A percentile compares a stretch with the other conserved stretches of the same genome.
These are phyloP conservation scores for Ailanthus altissimus DNA, from an alignment of 345 rosid species.

Conservation along the genomic window DNA sequence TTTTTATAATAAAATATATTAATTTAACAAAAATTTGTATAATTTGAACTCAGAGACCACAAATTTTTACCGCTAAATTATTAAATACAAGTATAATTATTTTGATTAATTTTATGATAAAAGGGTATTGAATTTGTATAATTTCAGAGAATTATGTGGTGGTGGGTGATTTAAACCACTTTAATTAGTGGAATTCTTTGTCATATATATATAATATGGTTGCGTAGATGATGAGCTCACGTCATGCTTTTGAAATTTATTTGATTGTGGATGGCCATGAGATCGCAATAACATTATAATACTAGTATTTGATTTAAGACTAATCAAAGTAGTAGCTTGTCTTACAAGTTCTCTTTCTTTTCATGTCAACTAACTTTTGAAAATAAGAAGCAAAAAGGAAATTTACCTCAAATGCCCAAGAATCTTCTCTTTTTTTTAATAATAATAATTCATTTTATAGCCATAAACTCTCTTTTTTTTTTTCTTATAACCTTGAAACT, in stretches of 20 bases:
- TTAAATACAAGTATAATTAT: too few species aligned
- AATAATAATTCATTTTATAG: too few species aligned
- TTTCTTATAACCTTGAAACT: too few species aligned
- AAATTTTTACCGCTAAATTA: too few species aligned
- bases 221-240: not conserved
- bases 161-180: not conserved
- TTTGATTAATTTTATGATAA: too few species aligned
- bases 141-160: too few species aligned
- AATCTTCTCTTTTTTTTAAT: not conserved
- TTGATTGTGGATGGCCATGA: not conserved
- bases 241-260: not conserved
- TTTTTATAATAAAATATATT: too few species aligned
- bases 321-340: not conserved
- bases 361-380: not conserved
- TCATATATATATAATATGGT: conserved; percentile 11
- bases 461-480: too few species aligned
- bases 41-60: too few species aligned
- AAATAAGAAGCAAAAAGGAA: not conserved
- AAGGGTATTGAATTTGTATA: too few species aligned
- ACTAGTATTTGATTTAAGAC: not conserved
- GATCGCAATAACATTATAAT: not conserved
- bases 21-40: too few species aligned
- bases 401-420: not conserved
- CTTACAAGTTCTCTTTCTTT: not conserved
- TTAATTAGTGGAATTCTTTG: not conserved